Conservation (phyloP, 2,329 filamentous ascomycete species). For the Neocatenulostroma microsporum region DNA sequence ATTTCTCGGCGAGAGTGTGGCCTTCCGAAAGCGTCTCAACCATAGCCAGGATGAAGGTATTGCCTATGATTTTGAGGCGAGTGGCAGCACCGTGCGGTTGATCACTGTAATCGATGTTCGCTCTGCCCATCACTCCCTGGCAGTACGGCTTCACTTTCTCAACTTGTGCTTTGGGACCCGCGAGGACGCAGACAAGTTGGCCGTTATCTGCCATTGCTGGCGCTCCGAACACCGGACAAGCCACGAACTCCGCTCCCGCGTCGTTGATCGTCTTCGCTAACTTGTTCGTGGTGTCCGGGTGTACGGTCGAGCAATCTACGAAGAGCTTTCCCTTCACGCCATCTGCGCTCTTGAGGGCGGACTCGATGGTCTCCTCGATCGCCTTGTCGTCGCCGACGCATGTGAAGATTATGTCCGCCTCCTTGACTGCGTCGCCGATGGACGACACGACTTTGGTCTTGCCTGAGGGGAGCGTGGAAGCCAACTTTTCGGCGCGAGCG, state of each 20-base stretch:
- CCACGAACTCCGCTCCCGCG: constrained; percentile 65
- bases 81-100: constrained; percentile 62
- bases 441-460: constrained; percentile 55
- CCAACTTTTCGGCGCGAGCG: constrained; percentile 57
- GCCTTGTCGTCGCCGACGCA: constrained; percentile 73
- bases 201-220: constrained; percentile 64
- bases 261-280: constrained; percentile 51
- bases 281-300: constrained; percentile 68
- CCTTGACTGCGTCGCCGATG: constrained; percentile 57
- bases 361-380: constrained; percentile 54
- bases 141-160: constrained; percentile 62
- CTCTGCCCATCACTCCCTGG: constrained; percentile 62
- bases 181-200: constrained; percentile 63
- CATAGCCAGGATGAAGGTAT: constrained; percentile 79
- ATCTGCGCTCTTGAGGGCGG: constrained; percentile 46
- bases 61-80: constrained; percentile 73
- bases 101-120: constrained; percentile 61
- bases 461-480: constrained; percentile 50
- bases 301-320: constrained; percentile 80
- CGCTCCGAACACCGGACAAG: constrained; percentile 65
- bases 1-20: constrained; percentile 71
- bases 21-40: constrained; percentile 72
- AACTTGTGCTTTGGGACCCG: constrained; percentile 55
- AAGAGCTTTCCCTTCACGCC: constrained; percentile 73
- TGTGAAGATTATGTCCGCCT: constrained; percentile 71